phyloP scores from a whole-genome alignment of 1,284 basidiomycete genomes.

The Meripilus lineatus region DNA sequence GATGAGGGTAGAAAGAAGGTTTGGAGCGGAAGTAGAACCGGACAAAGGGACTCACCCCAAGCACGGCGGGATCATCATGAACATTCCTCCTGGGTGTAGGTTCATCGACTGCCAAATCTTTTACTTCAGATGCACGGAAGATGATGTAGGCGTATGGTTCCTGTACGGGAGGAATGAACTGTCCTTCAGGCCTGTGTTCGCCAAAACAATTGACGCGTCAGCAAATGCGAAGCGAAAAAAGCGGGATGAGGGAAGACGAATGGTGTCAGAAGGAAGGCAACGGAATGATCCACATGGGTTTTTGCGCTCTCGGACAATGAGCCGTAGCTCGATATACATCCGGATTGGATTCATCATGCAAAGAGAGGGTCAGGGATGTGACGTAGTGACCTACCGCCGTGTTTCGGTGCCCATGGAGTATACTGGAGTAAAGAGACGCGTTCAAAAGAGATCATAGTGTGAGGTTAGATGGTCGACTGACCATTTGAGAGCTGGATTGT shows the following conservation, averaged over 20 bases:
- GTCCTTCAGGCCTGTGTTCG: constrained; percentile 50
- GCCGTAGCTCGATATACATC: constrained; percentile 59
- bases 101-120: constrained; percentile 74
- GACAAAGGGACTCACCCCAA: constrained; percentile 57
- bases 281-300: constrained; percentile 64
- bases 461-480: constrained; percentile 28
- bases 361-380: constrained; percentile 9
- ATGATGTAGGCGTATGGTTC: constrained; percentile 81
- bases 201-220: constrained; percentile 19
- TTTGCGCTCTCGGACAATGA: constrained; percentile 67
- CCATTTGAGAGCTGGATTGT: constrained; percentile 87
- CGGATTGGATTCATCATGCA: constrained; percentile 50
- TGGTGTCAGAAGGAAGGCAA: constrained; percentile 68
- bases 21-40: too few relatives aligned
- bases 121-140: constrained; percentile 79
- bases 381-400: constrained; percentile 57
- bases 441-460: constrained; percentile 5
- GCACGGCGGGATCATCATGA: constrained; percentile 73
- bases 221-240: constrained; percentile 10
- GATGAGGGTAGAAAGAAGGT: constrained; percentile 10
- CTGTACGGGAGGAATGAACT: constrained; percentile 73
- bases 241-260: constrained; percentile 7
- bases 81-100: constrained; percentile 49
- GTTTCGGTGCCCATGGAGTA: constrained; percentile 87
- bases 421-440: constrained; percentile 38